Base-by-base conservation (phyloP, 371 early-diverging fungal genomes). In the Caulochytrium protostelioides region DNA sequence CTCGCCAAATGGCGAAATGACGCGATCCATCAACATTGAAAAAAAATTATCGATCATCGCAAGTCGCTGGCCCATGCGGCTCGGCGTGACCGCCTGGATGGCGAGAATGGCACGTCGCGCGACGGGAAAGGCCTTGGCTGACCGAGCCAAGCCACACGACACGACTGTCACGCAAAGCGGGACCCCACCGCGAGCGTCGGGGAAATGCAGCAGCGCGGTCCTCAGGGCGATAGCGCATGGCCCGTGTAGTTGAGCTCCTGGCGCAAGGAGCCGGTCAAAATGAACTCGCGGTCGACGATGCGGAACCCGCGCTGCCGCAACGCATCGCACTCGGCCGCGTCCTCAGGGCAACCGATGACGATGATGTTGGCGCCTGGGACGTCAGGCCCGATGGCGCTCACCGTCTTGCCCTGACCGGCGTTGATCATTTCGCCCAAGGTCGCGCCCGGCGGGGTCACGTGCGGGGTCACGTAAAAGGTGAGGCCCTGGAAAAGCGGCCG, bases 211-310 rank as follows among this genome's bases (percentile, higher is more conserved):
- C n/a, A n/a, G n/a, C n/a, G n/a, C n/a, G n/a, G n/a, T n/a, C n/a
- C n/a, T n/a, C n/a, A n/a, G n/a, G n/a, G n/a, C n/a, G n/a, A n/a
- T n/a, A n/a, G n/a, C n/a, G n/a, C n/a, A n/a, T n/a, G n/a, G n/a
- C n/a, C n/a, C n/a, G n/a, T n/a, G n/a, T n/a, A 34, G 22, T 54
- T 50, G 1, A 54, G n/a, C 13, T 32, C 21, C 38, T 53, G 54
- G 34, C 46, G 28, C 42, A 55, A 38, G 6, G 51, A 38, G 6
- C 59, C 55, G 7, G 52, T 53, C 27, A 59, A 23, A 8, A 59
- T 34, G 32, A 59, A 34, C 34, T 59, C 59, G 7, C 23, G 39
- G n/a, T 22, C 32, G 22, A 42, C 42, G 10, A 59, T 24, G 3
- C 18, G 28, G 29, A 32, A 43, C 6, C 54, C 55, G 2, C 7